Base-by-base conservation (phyloP, 2,329 filamentous ascomycete species). In the Blastomyces emzantsi region DNA sequence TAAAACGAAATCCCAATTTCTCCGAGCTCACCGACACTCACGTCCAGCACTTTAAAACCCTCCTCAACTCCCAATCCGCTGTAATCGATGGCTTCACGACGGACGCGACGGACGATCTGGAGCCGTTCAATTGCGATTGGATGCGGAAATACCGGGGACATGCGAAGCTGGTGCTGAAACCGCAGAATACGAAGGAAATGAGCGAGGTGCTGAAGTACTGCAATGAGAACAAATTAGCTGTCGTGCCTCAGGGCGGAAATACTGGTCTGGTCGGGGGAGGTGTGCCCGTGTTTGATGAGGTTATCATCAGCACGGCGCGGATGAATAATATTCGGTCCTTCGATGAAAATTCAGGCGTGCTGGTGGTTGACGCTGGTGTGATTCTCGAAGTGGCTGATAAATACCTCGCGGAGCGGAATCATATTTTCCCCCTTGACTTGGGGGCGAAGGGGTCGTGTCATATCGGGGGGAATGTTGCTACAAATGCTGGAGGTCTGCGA, bases 61-160 rank as follows among this genome's bases (percentile, higher is more conserved):
- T 97, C n/a, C 83, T 99, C 43, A 90, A 91, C 63, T 83, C 84
- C 59, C 85, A 88, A 45, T 90, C 89, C 45, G 92, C 91, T 1
- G 82, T 97, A 61, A 85, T 97, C 66, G 92, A 97, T 73, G 90
- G 90, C 60, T 83, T 96, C 62, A 90, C 86, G 3, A 77, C 85
- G 69, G 86, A 92, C 75, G 86, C 86, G 17, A 79, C 82, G 2
- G 89, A 90, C 70, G 94, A 97, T 73, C 83, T 97, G 68, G 90
- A 94, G 74, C 85, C 90, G 8, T 99, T 92, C 83, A 99, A 99
- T 77, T 86, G 87, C 73, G 94, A 99, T 79, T 99, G 95, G 94
- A 97, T 99, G 92, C 88, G 90, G 77, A 99, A 99, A 79, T 99
- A 96, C 80, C 87, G 90, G 66, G 95, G 94, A 39, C 92, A 97